Conservation (phyloP, 2,329 filamentous ascomycete species). For the Coniochaeta sp. region DNA sequence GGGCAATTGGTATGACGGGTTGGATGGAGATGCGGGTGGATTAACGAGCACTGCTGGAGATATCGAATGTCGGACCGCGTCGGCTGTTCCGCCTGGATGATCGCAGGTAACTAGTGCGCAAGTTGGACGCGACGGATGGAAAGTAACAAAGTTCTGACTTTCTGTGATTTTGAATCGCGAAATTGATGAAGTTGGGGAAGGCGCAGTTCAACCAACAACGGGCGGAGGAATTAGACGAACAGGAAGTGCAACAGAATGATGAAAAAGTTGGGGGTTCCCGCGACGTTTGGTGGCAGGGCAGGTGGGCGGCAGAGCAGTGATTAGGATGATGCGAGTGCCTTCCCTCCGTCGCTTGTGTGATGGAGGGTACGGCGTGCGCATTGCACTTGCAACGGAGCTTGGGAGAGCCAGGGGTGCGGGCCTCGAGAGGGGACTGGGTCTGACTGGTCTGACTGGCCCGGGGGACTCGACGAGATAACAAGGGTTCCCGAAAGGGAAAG, state of each 20-base stretch:
- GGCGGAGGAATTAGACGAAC: conserved; percentile 16
- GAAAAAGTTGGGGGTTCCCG: conserved; percentile 17
- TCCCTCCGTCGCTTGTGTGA: neutral
- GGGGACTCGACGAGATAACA: neutral
- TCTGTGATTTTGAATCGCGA: conserved; percentile 4
- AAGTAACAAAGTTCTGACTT: conserved; percentile 6
- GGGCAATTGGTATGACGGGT: no score
- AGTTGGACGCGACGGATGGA: conserved; percentile 8
- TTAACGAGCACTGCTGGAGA: conserved; percentile 10
- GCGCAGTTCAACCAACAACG: conserved; percentile 12
- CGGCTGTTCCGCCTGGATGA: no score
- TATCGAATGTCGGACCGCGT: neutral
- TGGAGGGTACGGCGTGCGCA: neutral
- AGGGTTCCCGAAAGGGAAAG: neutral
- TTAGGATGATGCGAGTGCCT: neutral
- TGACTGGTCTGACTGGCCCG: neutral
- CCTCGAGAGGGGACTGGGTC: conserved; percentile 1
- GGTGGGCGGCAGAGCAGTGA: conserved; percentile 1
- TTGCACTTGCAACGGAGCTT: neutral
- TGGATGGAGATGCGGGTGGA: conserved; percentile 9
- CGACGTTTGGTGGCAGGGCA: neutral
- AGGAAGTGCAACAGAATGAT: conserved; percentile 13
- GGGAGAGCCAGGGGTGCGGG: neutral
- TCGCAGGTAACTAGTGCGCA: no score
- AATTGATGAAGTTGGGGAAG: conserved; percentile 13